Percentiles rank a stretch among this genome's conserved stretches.
Conservation (phyloP, 441 rosid species). For the Gossypium schwendimanii region DNA sequence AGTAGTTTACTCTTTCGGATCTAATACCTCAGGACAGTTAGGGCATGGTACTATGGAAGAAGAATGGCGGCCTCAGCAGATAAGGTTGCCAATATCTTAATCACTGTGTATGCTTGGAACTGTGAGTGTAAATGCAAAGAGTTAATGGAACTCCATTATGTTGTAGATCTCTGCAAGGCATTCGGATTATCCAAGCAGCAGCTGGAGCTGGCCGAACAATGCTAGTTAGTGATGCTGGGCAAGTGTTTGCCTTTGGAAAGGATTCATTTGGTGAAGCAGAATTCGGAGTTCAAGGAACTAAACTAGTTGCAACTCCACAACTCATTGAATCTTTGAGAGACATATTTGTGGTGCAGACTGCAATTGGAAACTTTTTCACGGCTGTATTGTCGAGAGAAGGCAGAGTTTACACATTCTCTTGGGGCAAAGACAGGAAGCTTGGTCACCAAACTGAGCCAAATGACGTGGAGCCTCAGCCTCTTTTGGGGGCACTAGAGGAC, state of each 20-base stretch:
- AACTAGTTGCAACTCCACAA: constrained; percentile 54
- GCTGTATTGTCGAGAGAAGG: constrained; percentile 94
- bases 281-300: constrained; percentile 48
- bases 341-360: constrained; percentile 91
- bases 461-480: constrained; percentile 74
- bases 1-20: constrained; percentile 71
- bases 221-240: constrained; percentile 83
- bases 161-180: constrained; percentile 90
- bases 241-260: constrained; percentile 77
- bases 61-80: constrained; percentile 57
- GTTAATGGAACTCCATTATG: constrained; percentile 42
- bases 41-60: constrained; percentile 78
- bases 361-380: constrained; percentile 85
- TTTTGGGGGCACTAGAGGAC: constrained; percentile 79
- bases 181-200: constrained; percentile 89
- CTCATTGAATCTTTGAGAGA: constrained; percentile 64
- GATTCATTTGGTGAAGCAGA: constrained; percentile 76
- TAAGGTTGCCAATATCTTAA: constrained; percentile 61
- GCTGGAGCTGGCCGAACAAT: constrained; percentile 90
- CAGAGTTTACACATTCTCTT: constrained; percentile 81
- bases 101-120: constrained; percentile 24
- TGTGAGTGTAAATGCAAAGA: constrained; percentile 27
- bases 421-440: constrained; percentile 72
- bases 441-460: constrained; percentile 78
- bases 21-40: constrained; percentile 80